Percentiles rank a stretch among this genome's conserved stretches.
phyloP scores from a whole-genome alignment of 192 early-diverging fungal genomes.

The Cladochytrium replicatum region DNA sequence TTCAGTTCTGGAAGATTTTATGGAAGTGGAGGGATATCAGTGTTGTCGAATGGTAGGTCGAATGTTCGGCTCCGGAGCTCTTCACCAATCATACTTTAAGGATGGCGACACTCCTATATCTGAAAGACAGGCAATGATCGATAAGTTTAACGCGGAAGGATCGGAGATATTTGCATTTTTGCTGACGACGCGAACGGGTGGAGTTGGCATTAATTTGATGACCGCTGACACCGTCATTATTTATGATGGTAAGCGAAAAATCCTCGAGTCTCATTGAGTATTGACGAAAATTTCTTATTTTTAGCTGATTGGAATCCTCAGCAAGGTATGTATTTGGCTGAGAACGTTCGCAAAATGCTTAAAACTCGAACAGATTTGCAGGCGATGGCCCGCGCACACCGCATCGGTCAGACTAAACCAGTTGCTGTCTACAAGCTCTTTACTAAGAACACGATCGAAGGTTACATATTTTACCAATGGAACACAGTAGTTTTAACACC shows the following conservation, averaged over 20 bases:
- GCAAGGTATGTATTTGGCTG: constrained; percentile 3
- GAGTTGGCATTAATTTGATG: constrained; percentile 62
- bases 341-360: not conserved
- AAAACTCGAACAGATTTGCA: constrained; percentile 42
- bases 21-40: constrained; percentile 36
- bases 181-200: constrained; percentile 65
- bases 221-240: constrained; percentile 69
- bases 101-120: constrained; percentile 49
- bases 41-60: constrained; percentile 43
- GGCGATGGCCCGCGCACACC: constrained; percentile 61
- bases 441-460: constrained; percentile 51
- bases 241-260: constrained; percentile 36
- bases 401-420: constrained; percentile 60
- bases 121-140: constrained; percentile 46
- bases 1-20: constrained; percentile 68
- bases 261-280: not conserved
- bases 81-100: constrained; percentile 6
- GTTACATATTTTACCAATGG: constrained; percentile 7
- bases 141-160: constrained; percentile 51
- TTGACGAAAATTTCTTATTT: not conserved
- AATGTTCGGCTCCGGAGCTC: not conserved
- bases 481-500: not conserved
- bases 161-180: constrained; percentile 57
- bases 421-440: constrained; percentile 59
- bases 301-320: constrained; percentile 63